Base-by-base conservation (phyloP, 2,329 filamentous ascomycete genomes). In the Colletotrichum melonis region DNA sequence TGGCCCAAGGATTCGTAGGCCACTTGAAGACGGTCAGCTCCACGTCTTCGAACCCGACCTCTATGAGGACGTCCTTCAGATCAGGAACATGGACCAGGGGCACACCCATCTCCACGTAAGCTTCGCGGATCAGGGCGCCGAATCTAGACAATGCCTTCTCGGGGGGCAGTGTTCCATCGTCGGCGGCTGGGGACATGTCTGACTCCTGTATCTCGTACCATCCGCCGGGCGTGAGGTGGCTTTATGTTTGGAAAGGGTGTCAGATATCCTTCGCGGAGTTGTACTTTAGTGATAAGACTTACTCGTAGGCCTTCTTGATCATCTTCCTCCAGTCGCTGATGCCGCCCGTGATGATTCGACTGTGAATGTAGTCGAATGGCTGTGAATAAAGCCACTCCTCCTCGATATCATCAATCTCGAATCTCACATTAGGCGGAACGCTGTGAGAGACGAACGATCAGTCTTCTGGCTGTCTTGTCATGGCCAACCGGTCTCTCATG, bases 41-140 rank as follows among this genome's bases (percentile, higher is more conserved):
- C 0, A 91, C 85, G 67, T 90, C 84, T 63, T 84, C 80, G 74
- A 91, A 91, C 1, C 89, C 90, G 0, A 85, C 86, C 8, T 81
- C 78, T 60, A 81, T 69, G 76, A 90, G 82, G 59, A 84, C 82
- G 49, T 81, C 78, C 62, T 79, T 79, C 1, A 59, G 38, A 2
- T 16, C 3, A 30, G 57, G 49, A 6, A 76, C 71, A 7, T 63
- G 35, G 30, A 56, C 12, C 38, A 82, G 81, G 1, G 79, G 74
- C 1, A 82, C 78, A 1, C 79, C 78, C 7, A 83, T 73, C 4
- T 77, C 77, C 1, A 65, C 68, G 0, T 79, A 79, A 1, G 80
- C 78, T 57, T 82, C 76, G 0, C 81, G 69, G 52, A 84, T 79
- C 1, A 77, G 55, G 11, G 73, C 49, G 0, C 73, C 76, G 79